Evolutionary conservation across 2,329 filamentous ascomycete species (phyloP).

Genomic region (Sarocladium kiliense): DNA sequence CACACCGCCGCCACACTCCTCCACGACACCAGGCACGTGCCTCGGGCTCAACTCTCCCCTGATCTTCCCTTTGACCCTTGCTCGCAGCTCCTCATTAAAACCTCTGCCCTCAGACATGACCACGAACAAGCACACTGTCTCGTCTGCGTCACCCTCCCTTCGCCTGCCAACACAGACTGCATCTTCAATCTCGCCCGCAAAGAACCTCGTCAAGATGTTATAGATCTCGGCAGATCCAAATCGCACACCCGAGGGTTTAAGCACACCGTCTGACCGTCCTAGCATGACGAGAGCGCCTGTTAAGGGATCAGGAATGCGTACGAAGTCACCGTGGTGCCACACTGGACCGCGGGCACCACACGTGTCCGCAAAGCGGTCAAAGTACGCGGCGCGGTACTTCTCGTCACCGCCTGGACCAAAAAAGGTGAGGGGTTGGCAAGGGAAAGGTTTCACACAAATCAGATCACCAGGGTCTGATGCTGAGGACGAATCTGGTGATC

Average conservation of each 20-base stretch:
- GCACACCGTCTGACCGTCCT: conserved; percentile 82
- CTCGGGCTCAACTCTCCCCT: conserved; percentile 77
- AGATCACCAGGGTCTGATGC: conserved; percentile 76
- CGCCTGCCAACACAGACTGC: conserved; percentile 82
- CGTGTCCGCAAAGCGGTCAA: conserved; percentile 65
- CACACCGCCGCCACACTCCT: conserved; percentile 74
- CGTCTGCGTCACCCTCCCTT: conserved; percentile 66
- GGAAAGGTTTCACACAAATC: conserved; percentile 81
- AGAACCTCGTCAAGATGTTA: conserved; percentile 83
- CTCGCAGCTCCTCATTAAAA: conserved; percentile 57
- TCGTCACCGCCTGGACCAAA: conserved; percentile 61
- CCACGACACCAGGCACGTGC: conserved; percentile 81
- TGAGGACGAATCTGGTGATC: conserved; percentile 28
- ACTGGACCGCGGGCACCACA: conserved; percentile 38
- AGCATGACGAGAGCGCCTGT: conserved; percentile 86
- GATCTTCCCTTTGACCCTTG: conserved; percentile 62
- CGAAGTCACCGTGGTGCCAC: conserved; percentile 96
- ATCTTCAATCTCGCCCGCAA: conserved; percentile 73
- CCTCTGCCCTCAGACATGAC: conserved; percentile 59
- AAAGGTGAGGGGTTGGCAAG: conserved; percentile 86
- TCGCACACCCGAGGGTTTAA: conserved; percentile 86
- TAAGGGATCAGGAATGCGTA: conserved; percentile 57
- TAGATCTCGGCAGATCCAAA: conserved; percentile 97
- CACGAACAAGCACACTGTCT: conserved; percentile 84
- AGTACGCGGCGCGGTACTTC: conserved; percentile 84